A percentile compares a stretch with the other conserved stretches of the same genome.
Evolutionary conservation across 2,329 filamentous ascomycete genomes (phyloP).

Genomic region (Aureobasidium sp.): DNA sequence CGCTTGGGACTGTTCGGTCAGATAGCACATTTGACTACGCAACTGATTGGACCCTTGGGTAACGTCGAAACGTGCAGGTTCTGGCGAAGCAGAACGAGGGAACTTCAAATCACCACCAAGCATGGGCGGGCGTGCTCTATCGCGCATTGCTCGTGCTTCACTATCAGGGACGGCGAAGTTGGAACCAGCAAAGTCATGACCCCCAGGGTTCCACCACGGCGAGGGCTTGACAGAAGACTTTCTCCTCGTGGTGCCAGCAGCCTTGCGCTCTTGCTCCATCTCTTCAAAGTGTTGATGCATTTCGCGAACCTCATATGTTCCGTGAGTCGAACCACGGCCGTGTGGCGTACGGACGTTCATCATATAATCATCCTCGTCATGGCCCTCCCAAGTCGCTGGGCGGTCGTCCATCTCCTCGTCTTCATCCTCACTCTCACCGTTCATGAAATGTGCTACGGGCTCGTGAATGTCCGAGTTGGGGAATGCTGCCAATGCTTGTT

Average conservation of each 20-base stretch:
- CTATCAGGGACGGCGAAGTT: slow-evolving; percentile 29
- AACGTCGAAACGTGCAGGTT: slow-evolving; percentile 74
- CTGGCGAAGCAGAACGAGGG: slow-evolving; percentile 71
- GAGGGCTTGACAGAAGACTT: slow-evolving; percentile 17
- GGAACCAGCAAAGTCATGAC: slow-evolving; percentile 16
- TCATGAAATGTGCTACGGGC: slow-evolving; percentile 63
- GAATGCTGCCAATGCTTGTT: slow-evolving; percentile 67
- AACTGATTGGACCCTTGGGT: slow-evolving; percentile 52
- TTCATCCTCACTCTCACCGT: slow-evolving; percentile 41
- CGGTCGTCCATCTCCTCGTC: slow-evolving; percentile 29
- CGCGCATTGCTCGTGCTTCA: slow-evolving; percentile 47
- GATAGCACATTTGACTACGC: slow-evolving; percentile 40
- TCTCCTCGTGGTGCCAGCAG: slow-evolving; percentile 28
- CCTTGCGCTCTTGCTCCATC: slow-evolving; percentile 43
- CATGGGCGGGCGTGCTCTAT: slow-evolving; percentile 69
- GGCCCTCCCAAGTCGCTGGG: slow-evolving; percentile 28
- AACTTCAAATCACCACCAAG: slow-evolving; percentile 73
- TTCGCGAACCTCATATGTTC: slow-evolving; percentile 67
- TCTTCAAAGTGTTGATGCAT: slow-evolving; percentile 71
- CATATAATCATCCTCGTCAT: slow-evolving; percentile 30
- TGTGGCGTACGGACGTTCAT: slow-evolving; percentile 18
- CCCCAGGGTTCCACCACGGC: slow-evolving; percentile 33
- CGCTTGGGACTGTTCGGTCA: slow-evolving; percentile 42
- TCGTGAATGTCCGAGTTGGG: slow-evolving; percentile 62
- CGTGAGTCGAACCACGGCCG: slow-evolving; percentile 54